phyloP scores from a whole-genome alignment of 495 filamentous ascomycete genomes.

The Podospora pseudopauciseta region DNA sequence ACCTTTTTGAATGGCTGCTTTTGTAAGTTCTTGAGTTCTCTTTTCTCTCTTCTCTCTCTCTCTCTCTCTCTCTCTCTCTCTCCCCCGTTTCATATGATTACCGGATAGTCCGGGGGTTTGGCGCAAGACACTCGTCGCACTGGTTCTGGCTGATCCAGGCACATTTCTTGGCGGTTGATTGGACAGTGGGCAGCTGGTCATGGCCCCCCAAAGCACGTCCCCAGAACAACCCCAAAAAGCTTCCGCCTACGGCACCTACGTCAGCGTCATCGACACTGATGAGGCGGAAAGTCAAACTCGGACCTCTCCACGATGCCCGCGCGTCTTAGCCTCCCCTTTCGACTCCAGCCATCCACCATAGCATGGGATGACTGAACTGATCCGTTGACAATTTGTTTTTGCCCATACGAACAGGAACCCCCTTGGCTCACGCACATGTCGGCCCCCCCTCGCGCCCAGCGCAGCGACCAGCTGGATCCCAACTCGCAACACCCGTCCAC shows the following conservation, averaged over 20 bases:
- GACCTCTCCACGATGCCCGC: not conserved
- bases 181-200: conserved; percentile 3
- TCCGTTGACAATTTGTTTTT: not conserved
- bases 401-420: conserved; percentile 33
- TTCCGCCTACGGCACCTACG: conserved; percentile 2
- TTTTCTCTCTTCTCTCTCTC: not conserved
- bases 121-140: not conserved
- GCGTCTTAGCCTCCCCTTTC: not conserved
- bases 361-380: conserved; percentile 3
- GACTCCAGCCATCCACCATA: conserved; percentile 4
- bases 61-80: not conserved
- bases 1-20: conserved; percentile 44
- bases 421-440: conserved; percentile 52
- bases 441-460: conserved; percentile 38
- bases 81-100: not conserved
- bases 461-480: conserved; percentile 35
- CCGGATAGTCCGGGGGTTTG: not conserved
- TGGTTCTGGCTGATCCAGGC: not conserved
- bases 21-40: conserved; percentile 38
- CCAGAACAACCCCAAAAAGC: conserved; percentile 2
- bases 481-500: conserved; percentile 21
- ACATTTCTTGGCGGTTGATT: not conserved
- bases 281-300: not conserved
- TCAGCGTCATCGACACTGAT: conserved; percentile 9
- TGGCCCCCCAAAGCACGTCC: not conserved